These are phyloP conservation scores for Podila horticola DNA, from an alignment of 192 early-diverging fungal genomes.

Conservation along the genomic window DNA sequence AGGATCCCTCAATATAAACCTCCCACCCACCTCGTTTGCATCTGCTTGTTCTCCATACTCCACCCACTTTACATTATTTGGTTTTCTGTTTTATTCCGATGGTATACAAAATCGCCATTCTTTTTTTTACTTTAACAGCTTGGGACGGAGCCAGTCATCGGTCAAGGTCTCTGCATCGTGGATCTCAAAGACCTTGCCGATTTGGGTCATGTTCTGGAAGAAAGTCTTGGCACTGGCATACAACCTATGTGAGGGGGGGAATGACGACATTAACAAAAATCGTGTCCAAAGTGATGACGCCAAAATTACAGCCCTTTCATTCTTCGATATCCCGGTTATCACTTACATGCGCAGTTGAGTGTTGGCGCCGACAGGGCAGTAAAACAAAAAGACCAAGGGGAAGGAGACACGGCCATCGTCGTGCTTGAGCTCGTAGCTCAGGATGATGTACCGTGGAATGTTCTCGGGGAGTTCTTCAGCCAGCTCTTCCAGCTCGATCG, in stretches of 20 bases:
- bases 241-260: slow-evolving; percentile 19
- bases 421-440: slow-evolving; percentile 69
- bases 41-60: too few relatives aligned
- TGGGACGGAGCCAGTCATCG: slow-evolving; percentile 71
- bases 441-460: slow-evolving; percentile 68
- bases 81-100: too few relatives aligned
- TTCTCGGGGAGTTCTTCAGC: slow-evolving; percentile 66
- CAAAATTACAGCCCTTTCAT: too few relatives aligned
- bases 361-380: slow-evolving; percentile 61
- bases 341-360: slow-evolving; percentile 61
- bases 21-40: too few relatives aligned
- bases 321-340: neutral
- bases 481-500: slow-evolving; percentile 54
- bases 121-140: slow-evolving; percentile 49
- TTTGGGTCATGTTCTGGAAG: slow-evolving; percentile 66
- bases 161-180: slow-evolving; percentile 73
- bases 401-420: slow-evolving; percentile 75
- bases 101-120: too few relatives aligned
- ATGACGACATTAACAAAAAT: neutral
- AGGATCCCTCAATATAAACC: too few relatives aligned
- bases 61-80: too few relatives aligned
- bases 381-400: slow-evolving; percentile 79
- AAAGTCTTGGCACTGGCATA: slow-evolving; percentile 74
- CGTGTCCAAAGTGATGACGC: neutral
- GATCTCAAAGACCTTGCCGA: slow-evolving; percentile 81